Percentiles rank a stretch among this genome's conserved stretches.
Conservation (phyloP, 2,329 filamentous ascomycete species). For the Botrytis galanthina region DNA sequence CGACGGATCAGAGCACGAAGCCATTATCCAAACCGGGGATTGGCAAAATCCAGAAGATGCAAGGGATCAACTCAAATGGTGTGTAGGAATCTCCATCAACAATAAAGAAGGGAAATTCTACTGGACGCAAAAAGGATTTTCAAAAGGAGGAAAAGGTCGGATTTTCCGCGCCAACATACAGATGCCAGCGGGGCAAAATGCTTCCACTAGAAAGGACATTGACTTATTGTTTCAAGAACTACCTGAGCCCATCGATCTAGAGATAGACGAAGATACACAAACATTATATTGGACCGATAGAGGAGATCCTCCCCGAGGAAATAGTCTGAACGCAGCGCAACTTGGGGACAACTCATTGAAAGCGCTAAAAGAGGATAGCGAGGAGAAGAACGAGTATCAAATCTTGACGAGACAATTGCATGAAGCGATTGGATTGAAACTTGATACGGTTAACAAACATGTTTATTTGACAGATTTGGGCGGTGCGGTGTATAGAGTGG, state of each 20-base stretch:
- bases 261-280: slow-evolving; percentile 47
- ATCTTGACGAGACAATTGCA: slow-evolving; percentile 42
- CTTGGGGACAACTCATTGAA: not conserved
- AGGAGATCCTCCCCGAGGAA: slow-evolving; percentile 55
- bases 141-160: slow-evolving; percentile 50
- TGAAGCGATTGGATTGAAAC: slow-evolving; percentile 48
- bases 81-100: slow-evolving; percentile 54
- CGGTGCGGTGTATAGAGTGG: slow-evolving; percentile 41
- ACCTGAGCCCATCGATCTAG: slow-evolving; percentile 58
- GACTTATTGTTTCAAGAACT: slow-evolving; percentile 42
- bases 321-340: slow-evolving; percentile 48
- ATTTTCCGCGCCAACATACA: slow-evolving; percentile 52
- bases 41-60: slow-evolving; percentile 16
- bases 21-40: slow-evolving; percentile 33
- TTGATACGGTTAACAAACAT: slow-evolving; percentile 41
- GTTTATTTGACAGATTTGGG: slow-evolving; percentile 45
- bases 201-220: slow-evolving; percentile 23
- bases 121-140: slow-evolving; percentile 59
- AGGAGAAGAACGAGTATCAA: slow-evolving; percentile 26
- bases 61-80: slow-evolving; percentile 44
- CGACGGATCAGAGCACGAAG: slow-evolving; percentile 43
- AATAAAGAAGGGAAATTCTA: slow-evolving; percentile 47
- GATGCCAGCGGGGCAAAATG: slow-evolving; percentile 36
- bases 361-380: not conserved
- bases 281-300: slow-evolving; percentile 60